A percentile compares a stretch with the other conserved stretches of the same genome.
phyloP scores from a whole-genome alignment of 1,139 yeast species.

The Lodderomyces pseudojiufengensis region DNA sequence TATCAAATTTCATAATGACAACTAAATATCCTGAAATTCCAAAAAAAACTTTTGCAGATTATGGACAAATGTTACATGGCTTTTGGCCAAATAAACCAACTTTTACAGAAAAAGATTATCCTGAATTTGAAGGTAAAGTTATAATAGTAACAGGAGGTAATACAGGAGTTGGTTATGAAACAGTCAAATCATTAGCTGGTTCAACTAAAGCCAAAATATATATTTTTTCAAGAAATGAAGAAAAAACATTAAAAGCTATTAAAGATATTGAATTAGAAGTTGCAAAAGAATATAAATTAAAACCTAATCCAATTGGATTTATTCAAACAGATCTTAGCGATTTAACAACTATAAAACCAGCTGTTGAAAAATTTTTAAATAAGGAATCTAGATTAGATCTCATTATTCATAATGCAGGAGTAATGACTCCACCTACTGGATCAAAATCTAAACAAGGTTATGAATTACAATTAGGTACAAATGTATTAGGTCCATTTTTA shows the following conservation, averaged over 20 bases:
- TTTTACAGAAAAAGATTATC: conserved; percentile 14
- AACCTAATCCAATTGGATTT: conserved; percentile 16
- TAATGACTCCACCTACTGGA: conserved; percentile 40
- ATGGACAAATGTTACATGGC: conserved; percentile 12
- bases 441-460: conserved; percentile 15
- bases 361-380: conserved; percentile 27
- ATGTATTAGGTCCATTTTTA: conserved; percentile 47
- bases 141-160: conserved; percentile 22
- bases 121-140: conserved; percentile 18
- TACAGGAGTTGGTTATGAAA: conserved; percentile 26
- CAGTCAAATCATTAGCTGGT: conserved; percentile 32
- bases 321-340: conserved; percentile 41
- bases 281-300: conserved; percentile 13
- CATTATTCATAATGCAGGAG: conserved; percentile 49
- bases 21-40: conserved; percentile 8
- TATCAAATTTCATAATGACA: too few species aligned
- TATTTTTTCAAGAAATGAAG: conserved; percentile 18
- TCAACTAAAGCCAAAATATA: conserved; percentile 35
- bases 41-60: conserved; percentile 10
- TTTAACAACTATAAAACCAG: conserved; percentile 40
- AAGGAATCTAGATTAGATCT: conserved; percentile 30
- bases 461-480: conserved; percentile 35
- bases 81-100: conserved; percentile 13
- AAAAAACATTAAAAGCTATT: conserved; percentile 24
- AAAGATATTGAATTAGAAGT: conserved; percentile 21